phyloP scores from a whole-genome alignment of 75 land plant species.

The Cunninghamia lanceolata region DNA sequence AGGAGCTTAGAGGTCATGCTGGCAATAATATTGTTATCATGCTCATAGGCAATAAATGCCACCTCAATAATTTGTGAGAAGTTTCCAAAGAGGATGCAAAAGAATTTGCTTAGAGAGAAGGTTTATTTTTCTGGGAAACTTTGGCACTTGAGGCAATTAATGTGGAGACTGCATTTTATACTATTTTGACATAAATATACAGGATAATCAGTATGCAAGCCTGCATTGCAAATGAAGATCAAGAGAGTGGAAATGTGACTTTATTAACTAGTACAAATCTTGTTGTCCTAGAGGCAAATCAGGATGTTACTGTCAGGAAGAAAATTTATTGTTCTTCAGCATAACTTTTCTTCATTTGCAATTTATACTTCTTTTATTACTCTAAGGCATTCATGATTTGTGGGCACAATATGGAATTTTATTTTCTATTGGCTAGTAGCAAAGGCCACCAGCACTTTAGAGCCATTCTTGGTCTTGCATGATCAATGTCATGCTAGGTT shows the following conservation, averaged over 20 bases:
- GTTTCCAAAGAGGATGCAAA: too few species aligned
- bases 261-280: conserved; percentile 48
- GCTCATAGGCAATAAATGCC: too few species aligned
- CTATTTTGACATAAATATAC: conserved; percentile 33
- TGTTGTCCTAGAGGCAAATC: conserved; percentile 47
- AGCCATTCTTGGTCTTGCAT: background rate
- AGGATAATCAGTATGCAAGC: conserved; percentile 30
- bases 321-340: conserved; percentile 36
- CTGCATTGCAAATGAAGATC: conserved; percentile 27
- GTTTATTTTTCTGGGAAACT: too few species aligned
- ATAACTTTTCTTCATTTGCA: background rate
- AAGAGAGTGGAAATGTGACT: too few species aligned
- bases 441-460: background rate
- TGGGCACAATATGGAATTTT: background rate
- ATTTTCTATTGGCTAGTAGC: background rate
- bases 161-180: too few species aligned
- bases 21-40: too few species aligned
- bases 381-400: background rate
- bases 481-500: background rate
- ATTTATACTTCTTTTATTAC: background rate
- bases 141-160: too few species aligned
- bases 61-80: too few species aligned
- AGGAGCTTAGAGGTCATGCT: too few species aligned
- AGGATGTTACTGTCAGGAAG: conserved; percentile 36
- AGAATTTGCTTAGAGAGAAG: too few species aligned